Base-by-base conservation (phyloP, 2,329 filamentous ascomycete species). In the Epichloe typhina region DNA sequence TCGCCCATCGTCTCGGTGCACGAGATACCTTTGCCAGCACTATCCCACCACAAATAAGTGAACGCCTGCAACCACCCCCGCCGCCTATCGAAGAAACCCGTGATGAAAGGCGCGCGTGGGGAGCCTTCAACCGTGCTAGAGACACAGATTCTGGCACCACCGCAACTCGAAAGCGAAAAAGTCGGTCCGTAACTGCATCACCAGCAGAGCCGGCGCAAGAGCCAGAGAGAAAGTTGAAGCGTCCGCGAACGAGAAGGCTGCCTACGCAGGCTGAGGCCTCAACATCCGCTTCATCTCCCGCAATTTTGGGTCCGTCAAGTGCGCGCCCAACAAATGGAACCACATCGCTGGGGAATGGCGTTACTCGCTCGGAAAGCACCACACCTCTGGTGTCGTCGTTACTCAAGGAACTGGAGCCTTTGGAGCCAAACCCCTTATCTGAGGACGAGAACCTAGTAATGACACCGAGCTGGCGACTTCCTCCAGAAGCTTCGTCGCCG, bases 361-460 rank as follows among this genome's bases (percentile, higher is more conserved):
- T 55, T 17, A 55, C 55, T 37, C 56, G 54, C 56, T 47, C 56
- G 52, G 56, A 71, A 39, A 75, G 72, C 31, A 79, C 76, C 7
- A 86, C 88, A 7, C 90, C 87, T 5, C 91, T 97, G 62, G 74
- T 97, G 7, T 87, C 88, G 23, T 91, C 88, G 0, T 72, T 97
- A 6, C 71, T 97, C 47, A 88, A 86, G 63, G 91, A 97, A 65
- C 88, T 97, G 1, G 89, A 95, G 26, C 77, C 76, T 65, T 88
- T 96, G 1, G 89, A 95, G 33, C 77, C 76, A 66, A 76, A 74
- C 65, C 66, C 76, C 50, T 67, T 71, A 3, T 76, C 76, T 0
- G 79, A 83, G 50, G 80, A 83, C 47, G 79, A 82, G 52, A 60
- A 58, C 3, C 50, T 59, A 5, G 52, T 53, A 23, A 46, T 59